These are phyloP conservation scores for Nicotiana noctiflora DNA, from an alignment of 257 asterid species.

Conservation along the genomic window DNA sequence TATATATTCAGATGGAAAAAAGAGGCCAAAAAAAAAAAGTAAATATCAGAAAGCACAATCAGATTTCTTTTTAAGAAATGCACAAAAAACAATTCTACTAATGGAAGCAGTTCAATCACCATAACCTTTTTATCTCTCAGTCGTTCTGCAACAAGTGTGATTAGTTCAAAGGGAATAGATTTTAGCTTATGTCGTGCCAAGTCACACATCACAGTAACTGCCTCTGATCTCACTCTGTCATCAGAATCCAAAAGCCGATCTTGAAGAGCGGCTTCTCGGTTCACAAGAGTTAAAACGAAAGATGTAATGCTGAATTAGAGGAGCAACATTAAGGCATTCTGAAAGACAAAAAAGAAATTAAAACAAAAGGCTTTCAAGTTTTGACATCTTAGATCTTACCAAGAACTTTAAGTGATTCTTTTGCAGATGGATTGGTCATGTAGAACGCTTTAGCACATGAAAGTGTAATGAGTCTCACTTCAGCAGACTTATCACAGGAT, in stretches of 20 bases:
- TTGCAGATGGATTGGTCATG: conserved; percentile 41
- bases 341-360: not conserved
- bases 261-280: conserved; percentile 58
- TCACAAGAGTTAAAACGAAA: conserved; percentile 16
- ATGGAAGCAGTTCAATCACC: conserved; percentile 15
- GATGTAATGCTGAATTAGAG: conserved; percentile 1
- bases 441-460: conserved; percentile 65
- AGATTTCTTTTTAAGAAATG: not conserved
- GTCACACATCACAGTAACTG: conserved; percentile 65
- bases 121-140: conserved; percentile 87
- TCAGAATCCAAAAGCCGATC: conserved; percentile 74
- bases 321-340: not conserved
- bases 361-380: conserved; percentile 1
- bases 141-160: conserved; percentile 59
- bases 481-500: conserved; percentile 71
- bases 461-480: conserved; percentile 76
- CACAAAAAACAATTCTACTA: not conserved
- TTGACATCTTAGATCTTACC: conserved; percentile 42
- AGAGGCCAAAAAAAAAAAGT: conserved; percentile 11
- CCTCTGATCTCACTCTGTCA: conserved; percentile 74
- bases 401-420: conserved; percentile 49
- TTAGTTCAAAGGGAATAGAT: conserved; percentile 39
- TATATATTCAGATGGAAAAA: conserved; percentile 19
- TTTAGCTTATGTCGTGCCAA: conserved; percentile 45
- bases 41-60: not conserved